These are phyloP conservation scores for Coprinopsis cinerea DNA, from an alignment of 768 basidiomycete species.

Conservation along the genomic window DNA sequence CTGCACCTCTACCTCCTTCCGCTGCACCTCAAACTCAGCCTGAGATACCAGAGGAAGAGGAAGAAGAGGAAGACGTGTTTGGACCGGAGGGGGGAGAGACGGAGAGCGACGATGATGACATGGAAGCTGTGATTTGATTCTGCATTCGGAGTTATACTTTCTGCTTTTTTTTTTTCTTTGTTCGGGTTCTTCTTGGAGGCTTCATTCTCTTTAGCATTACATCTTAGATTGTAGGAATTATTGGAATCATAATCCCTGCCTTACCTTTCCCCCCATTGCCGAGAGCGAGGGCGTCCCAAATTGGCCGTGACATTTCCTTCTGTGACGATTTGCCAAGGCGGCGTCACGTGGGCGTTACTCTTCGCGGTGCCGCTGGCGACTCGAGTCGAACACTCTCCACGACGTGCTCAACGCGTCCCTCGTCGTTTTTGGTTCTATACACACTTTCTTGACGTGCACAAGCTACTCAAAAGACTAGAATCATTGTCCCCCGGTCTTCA, in stretches of 20 bases:
- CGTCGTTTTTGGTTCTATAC: neutral
- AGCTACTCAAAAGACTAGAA: no score
- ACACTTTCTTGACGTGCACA: no score
- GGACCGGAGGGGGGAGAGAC: constrained; percentile 21
- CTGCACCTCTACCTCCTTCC: neutral
- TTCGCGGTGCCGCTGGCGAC: neutral
- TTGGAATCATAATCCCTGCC: no score
- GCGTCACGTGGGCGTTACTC: neutral
- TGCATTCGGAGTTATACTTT: neutral
- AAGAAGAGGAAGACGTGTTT: constrained; percentile 12
- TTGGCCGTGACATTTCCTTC: no score
- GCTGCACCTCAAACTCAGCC: constrained; percentile 3
- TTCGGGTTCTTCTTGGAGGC: neutral
- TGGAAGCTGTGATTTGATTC: constrained; percentile 39
- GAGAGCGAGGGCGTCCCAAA: no score
- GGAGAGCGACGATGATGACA: constrained; percentile 34
- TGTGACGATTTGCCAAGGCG: neutral
- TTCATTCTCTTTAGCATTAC: neutral
- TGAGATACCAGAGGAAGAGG: constrained; percentile 4
- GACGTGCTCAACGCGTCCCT: neutral
- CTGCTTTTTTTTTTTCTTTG: neutral
- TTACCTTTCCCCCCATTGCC: no score
- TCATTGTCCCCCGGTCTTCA: no score
- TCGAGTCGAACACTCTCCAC: neutral
- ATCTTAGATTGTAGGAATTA: no score